Conservation (phyloP, 2,329 filamentous ascomycete genomes). For the Colletotrichum abscissum region DNA sequence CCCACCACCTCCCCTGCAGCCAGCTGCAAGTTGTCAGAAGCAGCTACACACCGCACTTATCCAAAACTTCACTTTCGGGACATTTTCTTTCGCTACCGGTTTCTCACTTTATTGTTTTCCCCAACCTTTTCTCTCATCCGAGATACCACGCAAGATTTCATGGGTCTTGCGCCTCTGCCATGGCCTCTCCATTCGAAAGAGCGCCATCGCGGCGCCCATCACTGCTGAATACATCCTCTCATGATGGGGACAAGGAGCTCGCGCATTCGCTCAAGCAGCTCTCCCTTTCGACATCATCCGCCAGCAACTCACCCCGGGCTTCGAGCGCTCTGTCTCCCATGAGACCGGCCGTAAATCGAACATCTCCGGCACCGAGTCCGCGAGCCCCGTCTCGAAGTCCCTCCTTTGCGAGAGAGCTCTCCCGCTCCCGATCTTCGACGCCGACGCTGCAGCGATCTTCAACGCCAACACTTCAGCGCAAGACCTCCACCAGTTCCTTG, state of each 20-base stretch:
- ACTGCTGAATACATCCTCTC: slow-evolving; percentile 40
- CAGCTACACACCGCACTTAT: slow-evolving; percentile 2
- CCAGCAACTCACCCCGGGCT: slow-evolving; percentile 42
- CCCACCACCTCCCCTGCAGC: slow-evolving; percentile 16
- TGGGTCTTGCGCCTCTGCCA: slow-evolving; percentile 24
- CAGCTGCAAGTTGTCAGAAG: slow-evolving; percentile 25
- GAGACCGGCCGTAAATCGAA: slow-evolving; percentile 49
- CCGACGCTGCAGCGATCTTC: slow-evolving; percentile 57
- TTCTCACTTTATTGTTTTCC: background rate
- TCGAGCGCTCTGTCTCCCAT: slow-evolving; percentile 47
- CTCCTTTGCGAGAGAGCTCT: slow-evolving; percentile 51
- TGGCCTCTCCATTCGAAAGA: slow-evolving; percentile 32
- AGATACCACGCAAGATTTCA: slow-evolving; percentile 3
- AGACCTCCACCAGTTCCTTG: slow-evolving; percentile 68
- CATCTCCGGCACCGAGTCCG: slow-evolving; percentile 52
- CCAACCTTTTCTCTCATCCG: background rate
- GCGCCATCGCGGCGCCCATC: slow-evolving; percentile 47
- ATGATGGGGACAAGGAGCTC: slow-evolving; percentile 47
- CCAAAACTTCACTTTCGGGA: background rate
- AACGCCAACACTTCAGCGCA: slow-evolving; percentile 64
- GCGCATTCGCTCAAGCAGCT: slow-evolving; percentile 57
- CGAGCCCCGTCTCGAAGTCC: slow-evolving; percentile 54
- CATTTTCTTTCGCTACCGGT: background rate
- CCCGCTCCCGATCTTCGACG: slow-evolving; percentile 55
- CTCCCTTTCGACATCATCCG: slow-evolving; percentile 50